Evolutionary conservation across 768 basidiomycete species (phyloP), one percentile per base, ranked within the genome.

Genomic region (Mycena polygramma): DNA sequence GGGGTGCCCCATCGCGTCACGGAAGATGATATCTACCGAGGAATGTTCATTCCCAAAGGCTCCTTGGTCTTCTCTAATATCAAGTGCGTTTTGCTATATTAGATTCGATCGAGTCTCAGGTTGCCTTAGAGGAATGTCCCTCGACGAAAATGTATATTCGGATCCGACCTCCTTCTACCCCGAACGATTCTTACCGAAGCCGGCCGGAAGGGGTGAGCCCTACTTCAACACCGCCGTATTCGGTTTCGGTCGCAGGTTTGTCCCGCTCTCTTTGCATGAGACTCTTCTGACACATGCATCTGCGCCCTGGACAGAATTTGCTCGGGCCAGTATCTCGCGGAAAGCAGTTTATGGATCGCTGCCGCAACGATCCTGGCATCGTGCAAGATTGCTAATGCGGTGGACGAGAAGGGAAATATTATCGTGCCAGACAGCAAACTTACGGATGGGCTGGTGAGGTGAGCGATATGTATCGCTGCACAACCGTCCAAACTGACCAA

Each of bases 11-110:
- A 82, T 66, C 62, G 71, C 15, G 70, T 74, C 7, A 73, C 63
- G 9, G 76, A 79, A 19, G 81, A 82, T 20, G 81, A 83, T 63
- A 66, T 78, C 2, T 84, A 84, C 63, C 60, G 74, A 4, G 82
- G 82, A 3, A 79, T 81, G 66, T 60, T 75, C 75, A 41, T 41
- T 11, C 41, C 41, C 41, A 41, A 41, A 15, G 41, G 41, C 15
- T 41, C 41, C 11, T 11, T 81, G 46, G 71, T 83, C 11, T 73
- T 82, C 53, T 66, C 77, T 0, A 84, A 84, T 58, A 75, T 79
- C 53, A 79, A 77, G 83, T 83, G 20, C 46, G 46, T 10, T 41
- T 41, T 20, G 9, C 19, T n/a, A 48, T 48, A 9, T 48, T 17
- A n/a, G 15, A 2, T 5, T 48, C 17, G 17, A n/a, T 48, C 7